Base-by-base conservation (phyloP, 805 yeast genomes). In the Starmerella khaoyaiensis region DNA sequence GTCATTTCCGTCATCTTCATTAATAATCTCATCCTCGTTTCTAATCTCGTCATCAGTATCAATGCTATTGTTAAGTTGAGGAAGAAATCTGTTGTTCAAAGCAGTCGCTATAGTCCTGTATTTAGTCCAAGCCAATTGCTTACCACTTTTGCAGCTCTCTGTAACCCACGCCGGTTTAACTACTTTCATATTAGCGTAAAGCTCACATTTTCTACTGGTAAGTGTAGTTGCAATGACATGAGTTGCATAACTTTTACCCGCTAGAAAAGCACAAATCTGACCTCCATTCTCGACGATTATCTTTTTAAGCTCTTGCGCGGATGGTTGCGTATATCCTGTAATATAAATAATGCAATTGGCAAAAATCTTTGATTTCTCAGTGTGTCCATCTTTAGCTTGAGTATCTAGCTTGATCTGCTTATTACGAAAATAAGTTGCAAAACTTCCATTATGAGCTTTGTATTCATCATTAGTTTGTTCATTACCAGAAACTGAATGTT, bases 241-340 rank as follows among this genome's bases (percentile, higher is more conserved):
- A 0, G 96, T 80, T 0, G 77, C 90, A 9, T 67, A 64, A 3
- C 78, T 68, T 53, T 86, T 86, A 4, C 77, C 74, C 4, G 72
- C 65, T 28, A 87, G 56, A 57, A 72, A 75, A 44, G 77, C 78
- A 17, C 77, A 52, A 44, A 79, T 81, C 35, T 61, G 65, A 0
- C 98, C 98, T 1, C 97, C 96, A 56, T 86, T 69, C 8, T 72
- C 47, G 2, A 80, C 71, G 2, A 87, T 74, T 47, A 82, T 49
- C 38, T 75, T 68, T 50, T 80, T 87, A 21, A 90, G 59, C 42
- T 72, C 77, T 28, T 69, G 60, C 12, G 83, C 68, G n/a, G 86
- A 72, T 0, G 97, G 97, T 2, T 59, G 60, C 0, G 97, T 87
- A 50, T 79, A 74, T 1, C 98, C 98, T 51, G 84, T 86, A n/a